A percentile compares a stretch with the other conserved stretches of the same genome.
Conservation (phyloP, 2,329 filamentous ascomycete species). For the Dothiorella sarmentorum region DNA sequence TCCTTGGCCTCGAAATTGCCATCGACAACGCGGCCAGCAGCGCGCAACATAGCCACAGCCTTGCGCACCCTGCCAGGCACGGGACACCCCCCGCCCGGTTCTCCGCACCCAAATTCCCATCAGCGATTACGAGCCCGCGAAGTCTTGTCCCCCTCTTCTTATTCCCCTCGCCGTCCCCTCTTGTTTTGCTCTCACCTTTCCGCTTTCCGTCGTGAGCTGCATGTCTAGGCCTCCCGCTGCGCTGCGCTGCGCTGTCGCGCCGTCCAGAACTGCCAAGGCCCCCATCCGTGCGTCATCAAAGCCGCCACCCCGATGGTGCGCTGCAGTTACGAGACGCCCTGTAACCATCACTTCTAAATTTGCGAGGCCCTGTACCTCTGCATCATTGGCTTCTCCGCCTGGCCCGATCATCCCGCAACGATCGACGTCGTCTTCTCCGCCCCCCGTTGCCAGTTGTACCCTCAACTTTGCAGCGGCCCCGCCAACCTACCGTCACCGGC, state of each 20-base stretch:
- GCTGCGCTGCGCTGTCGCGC: neutral
- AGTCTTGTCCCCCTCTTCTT: slow-evolving; percentile 8
- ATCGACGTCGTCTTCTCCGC: slow-evolving; percentile 8
- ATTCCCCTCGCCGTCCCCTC: too few relatives aligned
- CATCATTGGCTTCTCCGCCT: neutral
- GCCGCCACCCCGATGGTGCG: slow-evolving; percentile 11
- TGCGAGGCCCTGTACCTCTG: neutral
- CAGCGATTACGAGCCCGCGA: neutral
- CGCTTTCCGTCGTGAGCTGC: neutral
- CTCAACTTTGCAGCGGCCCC: neutral
- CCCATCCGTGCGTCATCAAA: slow-evolving; percentile 11
- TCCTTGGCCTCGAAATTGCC: slow-evolving; percentile 16
- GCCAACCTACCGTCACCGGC: neutral
- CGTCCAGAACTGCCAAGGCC: slow-evolving; percentile 5
- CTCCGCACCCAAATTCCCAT: slow-evolving; percentile 3
- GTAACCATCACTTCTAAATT: slow-evolving; percentile 10
- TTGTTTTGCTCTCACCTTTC: neutral
- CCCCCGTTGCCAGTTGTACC: neutral
- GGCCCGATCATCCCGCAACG: slow-evolving; percentile 16
- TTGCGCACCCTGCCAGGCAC: slow-evolving; percentile 8
- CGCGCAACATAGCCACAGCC: slow-evolving; percentile 16
- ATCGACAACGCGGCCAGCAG: slow-evolving; percentile 1
- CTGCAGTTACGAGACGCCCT: slow-evolving; percentile 14
- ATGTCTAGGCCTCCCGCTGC: neutral
- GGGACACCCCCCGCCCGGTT: slow-evolving; percentile 1